Evolutionary conservation across 495 filamentous ascomycete genomes (phyloP).

Genomic region (Podospora pseudoanserina): DNA sequence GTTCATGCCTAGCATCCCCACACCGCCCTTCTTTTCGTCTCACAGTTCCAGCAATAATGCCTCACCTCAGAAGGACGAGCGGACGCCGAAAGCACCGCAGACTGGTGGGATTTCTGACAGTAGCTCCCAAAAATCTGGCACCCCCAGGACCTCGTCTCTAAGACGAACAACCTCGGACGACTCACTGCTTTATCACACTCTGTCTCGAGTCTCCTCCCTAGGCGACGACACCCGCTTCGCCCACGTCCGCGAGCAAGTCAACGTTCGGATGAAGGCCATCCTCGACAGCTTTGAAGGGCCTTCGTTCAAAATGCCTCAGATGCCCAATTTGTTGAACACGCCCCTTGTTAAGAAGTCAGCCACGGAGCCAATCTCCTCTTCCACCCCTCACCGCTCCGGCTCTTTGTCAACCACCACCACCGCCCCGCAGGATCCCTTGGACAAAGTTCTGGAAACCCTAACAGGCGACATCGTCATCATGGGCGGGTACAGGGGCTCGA

Average conservation of each 20-base stretch:
- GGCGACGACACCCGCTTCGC: slow-evolving; percentile 84
- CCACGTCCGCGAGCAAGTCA: slow-evolving; percentile 73
- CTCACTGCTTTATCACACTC: slow-evolving; percentile 61
- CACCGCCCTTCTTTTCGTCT: slow-evolving; percentile 46
- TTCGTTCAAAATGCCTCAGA: slow-evolving; percentile 63
- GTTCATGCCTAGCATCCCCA: slow-evolving; percentile 42
- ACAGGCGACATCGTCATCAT: slow-evolving; percentile 84
- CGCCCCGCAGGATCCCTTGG: slow-evolving; percentile 43
- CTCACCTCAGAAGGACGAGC: slow-evolving; percentile 28
- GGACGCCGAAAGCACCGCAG: slow-evolving; percentile 15
- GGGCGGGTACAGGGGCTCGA: slow-evolving; percentile 87
- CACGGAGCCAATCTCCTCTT: slow-evolving; percentile 8
- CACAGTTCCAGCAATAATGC: slow-evolving; percentile 25
- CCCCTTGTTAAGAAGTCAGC: slow-evolving; percentile 35
- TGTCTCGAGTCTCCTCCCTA: slow-evolving; percentile 75
- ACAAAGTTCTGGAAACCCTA: slow-evolving; percentile 63
- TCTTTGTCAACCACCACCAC: slow-evolving; percentile 17
- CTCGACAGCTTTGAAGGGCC: slow-evolving; percentile 77
- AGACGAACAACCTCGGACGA: slow-evolving; percentile 70
- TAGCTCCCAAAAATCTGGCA: background rate
- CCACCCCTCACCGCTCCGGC: slow-evolving; percentile 13
- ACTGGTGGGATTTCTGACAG: slow-evolving; percentile 7
- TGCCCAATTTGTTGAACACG: slow-evolving; percentile 52
- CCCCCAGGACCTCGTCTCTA: slow-evolving; percentile 35
- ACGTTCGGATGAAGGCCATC: slow-evolving; percentile 86